Conservation (phyloP, 768 basidiomycete genomes). For the Leccinum boreale region DNA sequence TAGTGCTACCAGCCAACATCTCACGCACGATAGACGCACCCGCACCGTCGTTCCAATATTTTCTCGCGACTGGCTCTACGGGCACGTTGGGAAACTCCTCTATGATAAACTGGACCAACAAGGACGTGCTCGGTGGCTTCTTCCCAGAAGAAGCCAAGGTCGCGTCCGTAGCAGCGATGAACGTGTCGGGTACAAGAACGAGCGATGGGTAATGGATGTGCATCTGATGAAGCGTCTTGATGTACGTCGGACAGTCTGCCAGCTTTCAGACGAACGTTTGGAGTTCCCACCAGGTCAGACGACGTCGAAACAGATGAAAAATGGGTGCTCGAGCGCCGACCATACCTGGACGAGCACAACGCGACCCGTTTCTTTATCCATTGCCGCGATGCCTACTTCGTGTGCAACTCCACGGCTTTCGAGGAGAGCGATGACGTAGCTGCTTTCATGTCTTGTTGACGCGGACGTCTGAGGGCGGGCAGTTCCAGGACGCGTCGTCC, state of each 20-base stretch:
- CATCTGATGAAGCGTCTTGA: constrained; percentile 86
- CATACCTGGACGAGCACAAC: constrained; percentile 78
- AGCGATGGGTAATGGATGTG: constrained; percentile 68
- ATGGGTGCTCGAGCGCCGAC: not conserved
- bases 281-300: not conserved
- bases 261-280: constrained; percentile 43
- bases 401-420: constrained; percentile 77
- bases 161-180: constrained; percentile 56
- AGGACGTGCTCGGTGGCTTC: constrained; percentile 45
- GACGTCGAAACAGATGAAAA: not conserved
- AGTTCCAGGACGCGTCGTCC: constrained; percentile 32
- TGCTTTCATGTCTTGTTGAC: constrained; percentile 56
- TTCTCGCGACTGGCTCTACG: constrained; percentile 69
- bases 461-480: constrained; percentile 64
- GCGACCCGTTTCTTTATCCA: constrained; percentile 75
- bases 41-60: constrained; percentile 82
- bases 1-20: not conserved
- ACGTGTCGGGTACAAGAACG: constrained; percentile 82
- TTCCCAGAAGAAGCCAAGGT: constrained; percentile 43
- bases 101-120: constrained; percentile 68
- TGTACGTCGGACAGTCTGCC: constrained; percentile 83
- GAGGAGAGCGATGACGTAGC: constrained; percentile 63
- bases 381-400: constrained; percentile 84
- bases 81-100: constrained; percentile 71
- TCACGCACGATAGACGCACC: constrained; percentile 39